A percentile compares a stretch with the other conserved stretches of the same genome.
Conservation (phyloP, 805 yeast species). For the Saturnispora ahearnii region DNA sequence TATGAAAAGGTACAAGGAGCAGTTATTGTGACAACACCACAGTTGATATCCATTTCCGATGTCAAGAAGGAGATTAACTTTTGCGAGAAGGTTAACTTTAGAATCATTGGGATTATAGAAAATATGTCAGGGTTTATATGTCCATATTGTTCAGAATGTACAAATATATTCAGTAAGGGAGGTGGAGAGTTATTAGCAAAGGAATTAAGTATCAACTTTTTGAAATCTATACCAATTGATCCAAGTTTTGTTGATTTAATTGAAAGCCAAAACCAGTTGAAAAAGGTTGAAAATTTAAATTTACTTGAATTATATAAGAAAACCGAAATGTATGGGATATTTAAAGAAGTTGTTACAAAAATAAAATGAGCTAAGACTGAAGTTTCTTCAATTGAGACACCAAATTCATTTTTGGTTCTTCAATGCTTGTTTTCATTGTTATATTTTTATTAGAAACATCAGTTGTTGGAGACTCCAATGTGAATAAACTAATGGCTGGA, state of each 20-base stretch:
- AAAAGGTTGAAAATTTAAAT: conserved; percentile 30
- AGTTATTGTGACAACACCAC: conserved; percentile 93
- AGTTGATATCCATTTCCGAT: conserved; percentile 85
- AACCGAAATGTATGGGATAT: conserved; percentile 35
- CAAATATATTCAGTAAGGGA: conserved; percentile 86
- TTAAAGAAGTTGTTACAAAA: conserved; percentile 29
- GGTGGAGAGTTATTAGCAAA: conserved; percentile 77
- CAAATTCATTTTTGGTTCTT: neutral
- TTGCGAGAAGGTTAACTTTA: conserved; percentile 76
- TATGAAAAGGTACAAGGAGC: conserved; percentile 67
- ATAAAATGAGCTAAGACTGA: neutral
- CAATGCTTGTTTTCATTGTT: neutral
- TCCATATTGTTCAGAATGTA: conserved; percentile 87
- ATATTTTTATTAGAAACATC: neutral
- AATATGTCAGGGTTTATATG: conserved; percentile 97
- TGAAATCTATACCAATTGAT: conserved; percentile 90
- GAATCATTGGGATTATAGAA: conserved; percentile 79
- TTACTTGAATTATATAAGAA: conserved; percentile 31
- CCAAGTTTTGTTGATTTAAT: conserved; percentile 83
- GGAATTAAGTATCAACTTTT: conserved; percentile 50
- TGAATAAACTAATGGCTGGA: neutral
- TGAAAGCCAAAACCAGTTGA: conserved; percentile 68
- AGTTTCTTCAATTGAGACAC: neutral
- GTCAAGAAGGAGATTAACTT: conserved; percentile 91
- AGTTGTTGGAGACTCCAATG: neutral